Conservation (phyloP, 768 basidiomycete genomes). For the Filobasidium wieringae region DNA sequence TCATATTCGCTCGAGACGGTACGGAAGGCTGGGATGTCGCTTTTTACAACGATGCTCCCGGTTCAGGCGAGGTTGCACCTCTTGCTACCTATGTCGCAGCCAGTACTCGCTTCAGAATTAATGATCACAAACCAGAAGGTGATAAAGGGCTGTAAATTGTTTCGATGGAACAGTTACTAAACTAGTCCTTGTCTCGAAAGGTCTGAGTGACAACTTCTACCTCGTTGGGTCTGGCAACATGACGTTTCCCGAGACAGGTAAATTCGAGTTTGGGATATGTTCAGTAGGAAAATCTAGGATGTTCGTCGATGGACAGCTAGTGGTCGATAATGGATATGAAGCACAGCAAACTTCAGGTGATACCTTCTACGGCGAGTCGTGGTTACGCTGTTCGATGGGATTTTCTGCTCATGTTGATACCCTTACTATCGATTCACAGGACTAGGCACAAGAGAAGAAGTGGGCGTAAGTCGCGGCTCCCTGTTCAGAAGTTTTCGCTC, state of each 20-base stretch:
- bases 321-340: slow-evolving; percentile 28
- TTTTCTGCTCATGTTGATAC: too few relatives aligned
- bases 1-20: slow-evolving; percentile 46
- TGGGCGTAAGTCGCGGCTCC: too few relatives aligned
- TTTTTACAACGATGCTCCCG: slow-evolving; percentile 50
- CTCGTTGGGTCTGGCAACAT: slow-evolving; percentile 36
- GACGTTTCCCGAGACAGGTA: slow-evolving; percentile 41
- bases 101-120: slow-evolving; percentile 56
- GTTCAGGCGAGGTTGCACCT: slow-evolving; percentile 43
- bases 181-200: slow-evolving; percentile 47
- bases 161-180: slow-evolving; percentile 47
- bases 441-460: slow-evolving; percentile 59
- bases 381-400: too few relatives aligned
- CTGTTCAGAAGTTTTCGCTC: too few relatives aligned
- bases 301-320: slow-evolving; percentile 21
- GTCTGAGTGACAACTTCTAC: slow-evolving; percentile 51
- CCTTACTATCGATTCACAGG: too few relatives aligned
- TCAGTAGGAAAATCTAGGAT: slow-evolving; percentile 21
- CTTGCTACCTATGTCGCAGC: slow-evolving; percentile 47
- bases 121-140: slow-evolving; percentile 54
- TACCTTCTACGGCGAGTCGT: slow-evolving; percentile 8
- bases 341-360: slow-evolving; percentile 15
- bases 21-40: slow-evolving; percentile 53
- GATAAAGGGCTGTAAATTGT: not conserved
- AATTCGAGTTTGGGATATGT: slow-evolving; percentile 43